Percentiles rank a stretch among this genome's conserved stretches.
Conservation (phyloP, 805 yeast genomes). For the Pichia thaimueangensis region DNA sequence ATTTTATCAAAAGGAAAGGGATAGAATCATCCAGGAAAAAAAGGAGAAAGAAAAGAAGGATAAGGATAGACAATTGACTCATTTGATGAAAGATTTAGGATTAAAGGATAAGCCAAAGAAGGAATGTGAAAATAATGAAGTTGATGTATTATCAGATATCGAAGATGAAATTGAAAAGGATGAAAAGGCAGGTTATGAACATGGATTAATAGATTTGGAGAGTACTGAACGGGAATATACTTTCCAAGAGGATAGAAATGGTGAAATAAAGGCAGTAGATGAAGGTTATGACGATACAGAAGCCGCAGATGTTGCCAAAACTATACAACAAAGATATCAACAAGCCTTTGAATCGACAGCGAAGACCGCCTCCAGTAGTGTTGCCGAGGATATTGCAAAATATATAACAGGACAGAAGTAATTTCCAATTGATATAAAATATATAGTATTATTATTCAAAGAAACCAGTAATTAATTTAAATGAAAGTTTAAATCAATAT, state of each 20-base stretch:
- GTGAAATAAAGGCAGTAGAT: constrained; percentile 55
- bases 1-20: constrained; percentile 81
- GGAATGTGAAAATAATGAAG: constrained; percentile 33
- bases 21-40: constrained; percentile 67
- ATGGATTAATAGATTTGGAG: constrained; percentile 41
- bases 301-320: constrained; percentile 44
- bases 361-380: constrained; percentile 53
- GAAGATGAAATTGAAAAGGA: constrained; percentile 44
- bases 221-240: constrained; percentile 57
- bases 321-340: constrained; percentile 63
- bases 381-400: constrained; percentile 68
- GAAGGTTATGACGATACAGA: constrained; percentile 37
- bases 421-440: too few relatives aligned
- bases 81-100: constrained; percentile 84
- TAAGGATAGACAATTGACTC: constrained; percentile 63
- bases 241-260: constrained; percentile 55
- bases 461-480: too few relatives aligned
- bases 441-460: too few relatives aligned
- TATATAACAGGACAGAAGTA: too few relatives aligned
- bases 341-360: constrained; percentile 61
- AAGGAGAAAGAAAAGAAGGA: constrained; percentile 66
- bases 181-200: constrained; percentile 34
- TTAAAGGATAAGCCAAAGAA: constrained; percentile 34
- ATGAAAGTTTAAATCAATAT: too few relatives aligned
- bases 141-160: constrained; percentile 28